Evolutionary conservation across 768 basidiomycete genomes (phyloP).

Genomic region (Cubamyces lactineus): DNA sequence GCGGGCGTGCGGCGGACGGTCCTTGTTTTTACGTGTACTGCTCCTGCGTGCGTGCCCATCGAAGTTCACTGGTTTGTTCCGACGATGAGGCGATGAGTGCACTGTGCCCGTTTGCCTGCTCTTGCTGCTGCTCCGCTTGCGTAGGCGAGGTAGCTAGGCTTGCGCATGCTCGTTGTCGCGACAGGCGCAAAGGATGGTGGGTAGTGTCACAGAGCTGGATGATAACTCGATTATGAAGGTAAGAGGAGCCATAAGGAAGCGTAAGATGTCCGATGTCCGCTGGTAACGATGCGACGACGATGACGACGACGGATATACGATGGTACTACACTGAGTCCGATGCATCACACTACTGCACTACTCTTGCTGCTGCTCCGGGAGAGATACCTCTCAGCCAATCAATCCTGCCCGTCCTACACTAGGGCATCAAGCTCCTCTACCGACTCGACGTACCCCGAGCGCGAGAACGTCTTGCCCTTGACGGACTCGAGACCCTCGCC

Average conservation of each 20-base stretch:
- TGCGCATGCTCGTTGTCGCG: too few species aligned
- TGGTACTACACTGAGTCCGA: conserved; percentile 26
- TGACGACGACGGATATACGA: conserved; percentile 19
- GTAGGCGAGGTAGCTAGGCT: too few species aligned
- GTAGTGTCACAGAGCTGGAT: background rate
- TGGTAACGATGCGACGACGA: conserved; percentile 13
- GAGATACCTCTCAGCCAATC: background rate
- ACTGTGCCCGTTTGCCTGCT: too few species aligned
- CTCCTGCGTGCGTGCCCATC: conserved; percentile 11
- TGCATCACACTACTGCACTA: conserved; percentile 13
- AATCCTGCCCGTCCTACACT: conserved; percentile 42
- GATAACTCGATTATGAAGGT: background rate
- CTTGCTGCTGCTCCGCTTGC: too few species aligned
- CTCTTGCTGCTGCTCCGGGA: background rate
- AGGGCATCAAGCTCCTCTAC: conserved; percentile 76
- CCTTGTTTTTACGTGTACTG: conserved; percentile 11
- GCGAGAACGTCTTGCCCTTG: conserved; percentile 77
- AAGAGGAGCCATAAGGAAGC: background rate
- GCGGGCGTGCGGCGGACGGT: conserved; percentile 14
- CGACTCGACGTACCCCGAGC: conserved; percentile 67
- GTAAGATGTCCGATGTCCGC: conserved; percentile 12
- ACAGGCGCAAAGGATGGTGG: background rate
- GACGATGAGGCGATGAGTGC: background rate
- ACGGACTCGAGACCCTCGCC: conserved; percentile 87
- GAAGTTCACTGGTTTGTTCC: conserved; percentile 2